Conservation (phyloP, 148 eudicot species). For the Chenopodium album region DNA sequence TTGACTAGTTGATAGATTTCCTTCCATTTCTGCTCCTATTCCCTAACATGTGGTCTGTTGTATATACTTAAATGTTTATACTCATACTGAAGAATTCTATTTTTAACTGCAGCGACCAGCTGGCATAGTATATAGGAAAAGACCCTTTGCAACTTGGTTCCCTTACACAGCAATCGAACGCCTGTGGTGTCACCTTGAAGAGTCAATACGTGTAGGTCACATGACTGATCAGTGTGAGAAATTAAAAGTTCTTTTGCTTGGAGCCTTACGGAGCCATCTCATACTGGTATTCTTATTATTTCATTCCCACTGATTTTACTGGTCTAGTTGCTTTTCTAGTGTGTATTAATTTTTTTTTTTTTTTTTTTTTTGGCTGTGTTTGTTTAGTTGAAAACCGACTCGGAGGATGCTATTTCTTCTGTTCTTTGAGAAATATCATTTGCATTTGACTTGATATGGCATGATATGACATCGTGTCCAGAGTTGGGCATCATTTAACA, state of each 20-base stretch:
- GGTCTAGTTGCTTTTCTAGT: neutral
- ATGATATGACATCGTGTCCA: neutral
- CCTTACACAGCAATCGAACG: slow-evolving; percentile 85
- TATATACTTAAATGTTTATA: neutral
- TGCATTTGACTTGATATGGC: neutral
- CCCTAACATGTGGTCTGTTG: neutral
- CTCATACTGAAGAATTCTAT: neutral
- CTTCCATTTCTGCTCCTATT: neutral
- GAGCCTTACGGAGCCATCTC: slow-evolving; percentile 69
- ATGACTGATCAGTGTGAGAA: slow-evolving; percentile 79
- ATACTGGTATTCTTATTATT: slow-evolving; percentile 40
- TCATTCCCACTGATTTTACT: neutral
- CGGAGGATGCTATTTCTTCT: slow-evolving; percentile 29
- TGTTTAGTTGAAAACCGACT: slow-evolving; percentile 33
- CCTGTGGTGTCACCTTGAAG: slow-evolving; percentile 83
- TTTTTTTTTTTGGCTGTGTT: neutral
- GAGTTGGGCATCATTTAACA: neutral
- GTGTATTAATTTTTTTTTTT: neutral
- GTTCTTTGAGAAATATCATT: slow-evolving; percentile 15
- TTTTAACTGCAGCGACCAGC: slow-evolving; percentile 68
- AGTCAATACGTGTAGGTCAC: slow-evolving; percentile 60
- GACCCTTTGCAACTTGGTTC: slow-evolving; percentile 82
- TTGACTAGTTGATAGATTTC: neutral
- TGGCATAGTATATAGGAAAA: slow-evolving; percentile 71
- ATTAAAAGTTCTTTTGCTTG: slow-evolving; percentile 62